Evolutionary conservation across 2,329 filamentous ascomycete species (phyloP), one percentile per base, ranked within the genome.

Genomic region (Onygenales sp.): DNA sequence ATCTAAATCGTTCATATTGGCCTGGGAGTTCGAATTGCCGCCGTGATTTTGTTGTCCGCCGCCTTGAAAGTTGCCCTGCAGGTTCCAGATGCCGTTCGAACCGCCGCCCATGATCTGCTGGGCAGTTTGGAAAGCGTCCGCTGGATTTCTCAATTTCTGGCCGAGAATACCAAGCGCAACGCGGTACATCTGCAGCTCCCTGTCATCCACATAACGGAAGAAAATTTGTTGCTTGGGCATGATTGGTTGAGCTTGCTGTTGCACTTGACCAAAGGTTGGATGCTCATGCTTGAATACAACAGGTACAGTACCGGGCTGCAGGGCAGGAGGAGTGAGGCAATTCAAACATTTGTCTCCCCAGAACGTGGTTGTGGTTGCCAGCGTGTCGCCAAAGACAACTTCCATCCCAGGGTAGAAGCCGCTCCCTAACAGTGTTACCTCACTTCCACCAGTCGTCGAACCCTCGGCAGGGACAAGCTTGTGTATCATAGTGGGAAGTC

Each of bases 401-500:
- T 91, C 87, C 57, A 94, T 78, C 1, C 83, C 83, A 69, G 86
- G 85, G 58, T 83, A 85, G 66, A 95, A 95, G 11, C 85, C 83
- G 58, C 84, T 87, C 14, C 91, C 90, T 7, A 95, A 75, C 53
- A 93, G 81, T 0, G 88, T 92, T 2, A 95, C 89, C 67, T 96
- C 90, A 51, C 89, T 90, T 43, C 90, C 90, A 55, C 90, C 90
- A 38, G 82, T 82, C 55, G 84, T 87, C 6, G 90, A 87, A 0
- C 90, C 90, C 67, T 94, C 87, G 33, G 79, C 80, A 0, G 91
- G 90, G 38, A 93, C 88, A 57, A 95, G 78, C 66, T 91, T 92
- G 66, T 89, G 85, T 21, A 94, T 92, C 14, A 80, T 79, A 1
- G 85, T 81, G 2, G 79, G 70, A 14, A 75, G 75, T 33, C 78